A percentile compares a stretch with the other conserved stretches of the same genome.
Evolutionary conservation across 2,329 filamentous ascomycete species (phyloP).

Genomic region (Colletotrichum limetticola): DNA sequence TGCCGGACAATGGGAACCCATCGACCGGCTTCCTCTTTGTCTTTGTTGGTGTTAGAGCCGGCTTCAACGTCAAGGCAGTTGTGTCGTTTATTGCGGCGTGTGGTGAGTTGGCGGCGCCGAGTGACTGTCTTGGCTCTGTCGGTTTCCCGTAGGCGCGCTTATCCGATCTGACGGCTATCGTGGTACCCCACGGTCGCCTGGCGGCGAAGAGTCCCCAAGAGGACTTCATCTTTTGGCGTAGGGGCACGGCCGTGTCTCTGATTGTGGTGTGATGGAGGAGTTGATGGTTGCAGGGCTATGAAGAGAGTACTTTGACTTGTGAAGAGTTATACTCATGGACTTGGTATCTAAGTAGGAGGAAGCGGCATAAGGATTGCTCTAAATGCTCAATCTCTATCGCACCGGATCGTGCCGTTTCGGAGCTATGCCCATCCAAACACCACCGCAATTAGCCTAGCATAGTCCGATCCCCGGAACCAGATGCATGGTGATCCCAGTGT

Average conservation of each 20-base stretch:
- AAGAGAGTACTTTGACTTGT: neutral
- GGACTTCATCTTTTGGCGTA: slow-evolving; percentile 16
- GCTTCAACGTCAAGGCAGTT: neutral
- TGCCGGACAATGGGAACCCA: slow-evolving; percentile 38
- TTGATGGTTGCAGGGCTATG: neutral
- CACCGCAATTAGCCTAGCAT: neutral
- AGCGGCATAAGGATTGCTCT: neutral
- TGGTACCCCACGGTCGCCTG: slow-evolving; percentile 22
- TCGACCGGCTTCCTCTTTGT: neutral
- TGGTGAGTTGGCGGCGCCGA: slow-evolving; percentile 20
- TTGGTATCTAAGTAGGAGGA: neutral
- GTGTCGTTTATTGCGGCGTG: slow-evolving; percentile 16
- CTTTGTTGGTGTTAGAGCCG: neutral
- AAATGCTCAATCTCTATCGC: neutral
- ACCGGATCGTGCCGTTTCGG: slow-evolving; percentile 2
- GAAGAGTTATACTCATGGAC: neutral
- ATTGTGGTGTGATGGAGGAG: neutral
- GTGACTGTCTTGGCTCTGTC: slow-evolving; percentile 16
- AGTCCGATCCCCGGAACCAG: slow-evolving; percentile 29
- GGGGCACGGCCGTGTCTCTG: neutral
- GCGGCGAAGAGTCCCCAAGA: slow-evolving; percentile 4
- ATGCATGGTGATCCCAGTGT: slow-evolving; percentile 24
- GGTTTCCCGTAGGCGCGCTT: slow-evolving; percentile 30
- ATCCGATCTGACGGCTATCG: neutral
- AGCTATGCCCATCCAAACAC: neutral